phyloP scores from a whole-genome alignment of 768 basidiomycete genomes.

The Pisolithus orientalis region DNA sequence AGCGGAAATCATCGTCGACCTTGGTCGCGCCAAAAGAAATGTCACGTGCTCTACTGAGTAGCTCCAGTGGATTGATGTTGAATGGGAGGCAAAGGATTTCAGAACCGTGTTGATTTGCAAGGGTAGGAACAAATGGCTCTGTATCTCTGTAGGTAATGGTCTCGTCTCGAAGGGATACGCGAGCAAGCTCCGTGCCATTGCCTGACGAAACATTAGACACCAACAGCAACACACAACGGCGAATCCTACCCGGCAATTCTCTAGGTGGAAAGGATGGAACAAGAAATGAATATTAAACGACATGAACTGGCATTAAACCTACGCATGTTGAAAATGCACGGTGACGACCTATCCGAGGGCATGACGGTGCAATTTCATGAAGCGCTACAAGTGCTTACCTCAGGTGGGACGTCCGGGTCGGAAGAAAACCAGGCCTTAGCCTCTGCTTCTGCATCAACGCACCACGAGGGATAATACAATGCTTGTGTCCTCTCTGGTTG shows the following conservation, averaged over 20 bases:
- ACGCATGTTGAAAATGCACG: conserved; percentile 40
- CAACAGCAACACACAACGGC: not conserved
- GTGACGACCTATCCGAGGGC: conserved; percentile 24
- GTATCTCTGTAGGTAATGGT: conserved; percentile 20
- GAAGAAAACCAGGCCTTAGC: conserved; percentile 26
- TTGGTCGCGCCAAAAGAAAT: conserved; percentile 32
- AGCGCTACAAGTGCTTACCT: conserved; percentile 13
- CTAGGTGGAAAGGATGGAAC: conserved; percentile 14
- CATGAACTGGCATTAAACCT: conserved; percentile 23
- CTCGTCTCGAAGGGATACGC: conserved; percentile 32
- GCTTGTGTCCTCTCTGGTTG: conserved; percentile 43
- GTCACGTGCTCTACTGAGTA: conserved; percentile 32
- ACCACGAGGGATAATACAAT: conserved; percentile 60
- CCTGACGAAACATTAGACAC: conserved; percentile 7
- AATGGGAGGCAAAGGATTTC: conserved; percentile 55
- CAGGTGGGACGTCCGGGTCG: conserved; percentile 19
- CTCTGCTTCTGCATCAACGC: conserved; percentile 49
- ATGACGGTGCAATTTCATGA: conserved; percentile 1
- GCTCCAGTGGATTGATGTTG: conserved; percentile 45
- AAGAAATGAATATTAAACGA: not conserved
- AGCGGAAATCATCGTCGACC: conserved; percentile 32
- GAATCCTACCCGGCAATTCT: conserved; percentile 24
- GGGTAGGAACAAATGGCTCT: conserved; percentile 42
- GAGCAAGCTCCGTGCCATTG: conserved; percentile 32
- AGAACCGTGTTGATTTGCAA: conserved; percentile 41